These are phyloP conservation scores for Wickerhamiella siamensis DNA, from an alignment of 805 yeast genomes.

Conservation along the genomic window DNA sequence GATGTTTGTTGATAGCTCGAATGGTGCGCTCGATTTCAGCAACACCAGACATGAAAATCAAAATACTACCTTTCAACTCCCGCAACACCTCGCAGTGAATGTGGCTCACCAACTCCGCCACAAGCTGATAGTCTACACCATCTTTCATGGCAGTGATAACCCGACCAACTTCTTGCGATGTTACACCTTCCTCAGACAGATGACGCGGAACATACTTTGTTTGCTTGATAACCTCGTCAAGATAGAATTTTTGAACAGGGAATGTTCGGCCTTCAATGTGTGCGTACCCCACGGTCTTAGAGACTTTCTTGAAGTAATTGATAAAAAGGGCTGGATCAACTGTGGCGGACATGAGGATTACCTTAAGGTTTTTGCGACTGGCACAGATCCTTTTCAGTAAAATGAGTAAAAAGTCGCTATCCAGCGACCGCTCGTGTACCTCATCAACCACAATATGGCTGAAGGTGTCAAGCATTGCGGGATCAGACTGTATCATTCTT, in stretches of 20 bases:
- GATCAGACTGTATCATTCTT: conserved; percentile 57
- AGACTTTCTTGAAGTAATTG: conserved; percentile 40
- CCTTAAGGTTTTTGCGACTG: conserved; percentile 37
- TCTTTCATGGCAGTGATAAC: conserved; percentile 21
- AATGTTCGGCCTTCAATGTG: conserved; percentile 90
- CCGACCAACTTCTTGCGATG: conserved; percentile 19
- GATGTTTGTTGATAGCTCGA: conserved; percentile 23
- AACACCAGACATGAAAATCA: conserved; percentile 81
- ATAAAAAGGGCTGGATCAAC: conserved; percentile 58
- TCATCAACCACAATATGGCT: conserved; percentile 78
- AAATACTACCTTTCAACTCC: conserved; percentile 51
- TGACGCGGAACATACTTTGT: conserved; percentile 34
- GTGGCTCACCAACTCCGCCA: conserved; percentile 39
- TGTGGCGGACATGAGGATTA: conserved; percentile 89
- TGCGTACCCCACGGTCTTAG: conserved; percentile 36
- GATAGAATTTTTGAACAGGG: conserved; percentile 66
- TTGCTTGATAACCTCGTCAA: conserved; percentile 48
- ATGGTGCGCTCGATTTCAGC: conserved; percentile 67
- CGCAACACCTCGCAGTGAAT: conserved; percentile 38
- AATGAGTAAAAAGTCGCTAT: conserved; percentile 71
- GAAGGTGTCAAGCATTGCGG: conserved; percentile 29
- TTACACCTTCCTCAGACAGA: conserved; percentile 13
- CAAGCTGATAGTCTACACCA: conserved; percentile 56
- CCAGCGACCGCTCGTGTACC: conserved; percentile 92
- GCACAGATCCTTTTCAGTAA: conserved; percentile 49